Base-by-base conservation (phyloP, 306 rosid species). In the Arachis hypogaea region DNA sequence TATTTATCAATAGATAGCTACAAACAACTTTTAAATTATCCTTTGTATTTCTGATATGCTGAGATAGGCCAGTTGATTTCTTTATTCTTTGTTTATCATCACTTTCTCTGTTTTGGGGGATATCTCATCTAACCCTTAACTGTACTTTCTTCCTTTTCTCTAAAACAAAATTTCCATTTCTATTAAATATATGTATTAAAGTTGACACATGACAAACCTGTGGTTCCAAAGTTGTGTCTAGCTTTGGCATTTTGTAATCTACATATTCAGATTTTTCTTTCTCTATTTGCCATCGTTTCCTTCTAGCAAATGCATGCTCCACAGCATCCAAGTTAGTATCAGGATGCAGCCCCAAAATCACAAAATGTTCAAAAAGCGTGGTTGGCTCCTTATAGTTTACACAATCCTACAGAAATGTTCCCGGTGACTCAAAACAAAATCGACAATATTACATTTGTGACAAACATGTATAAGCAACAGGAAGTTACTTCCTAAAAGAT, bases 321-420 rank as follows among this genome's bases (percentile, higher is more conserved):
- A 86, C 92, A 11, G 4, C 62, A 59, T 85, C 91, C 81, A 93
- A 89, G 71, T 89, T 89, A 69, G 96, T 45, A 79, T 91, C 93
- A 14, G 97, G 94, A 82, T 81, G 96, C 84, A 93, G 92, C 87
- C 98, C 98, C 81, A 68, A 91, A 75, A 94, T 85, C 82, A 94
- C 84, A 71, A 94, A 88, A 85, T 89, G 96, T 84, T 94, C 98
- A 82, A 89, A 94, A 77, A 94, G 91, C 75, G 92, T 88, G 67
- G 80, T 68, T 65, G 98, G 96, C 77, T 94, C 97, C 81, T 80
- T 82, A 79, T 82, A 86, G 71, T 78, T 81, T 58, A 72, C 73
- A 80, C 57, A 77, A 73, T 82, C 93, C 98, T 93, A 81, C 85
- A 88, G 71, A 74, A 75, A 71, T 55, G 81, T 73, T 74, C 76